A percentile compares a stretch with the other conserved stretches of the same genome.
phyloP scores from a whole-genome alignment of 2,329 filamentous ascomycete species.

The Sporothrix pseudoabietina region DNA sequence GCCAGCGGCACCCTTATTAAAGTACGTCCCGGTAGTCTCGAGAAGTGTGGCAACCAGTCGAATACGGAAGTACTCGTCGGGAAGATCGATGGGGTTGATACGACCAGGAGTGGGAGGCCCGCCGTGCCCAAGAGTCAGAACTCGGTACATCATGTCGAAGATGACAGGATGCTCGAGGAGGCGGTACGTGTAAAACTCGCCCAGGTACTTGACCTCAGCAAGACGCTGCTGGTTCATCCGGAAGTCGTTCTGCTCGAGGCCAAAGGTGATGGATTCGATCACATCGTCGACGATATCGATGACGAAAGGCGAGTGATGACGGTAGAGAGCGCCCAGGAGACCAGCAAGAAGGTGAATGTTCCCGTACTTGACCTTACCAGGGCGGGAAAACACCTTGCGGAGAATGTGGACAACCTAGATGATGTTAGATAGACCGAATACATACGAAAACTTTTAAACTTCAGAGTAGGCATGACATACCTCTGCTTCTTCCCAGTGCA shows the following conservation, averaged over 20 bases:
- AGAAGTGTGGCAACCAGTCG: conserved; percentile 85
- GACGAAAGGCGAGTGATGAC: conserved; percentile 89
- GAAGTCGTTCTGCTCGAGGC: conserved; percentile 94
- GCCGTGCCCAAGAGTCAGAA: conserved; percentile 88
- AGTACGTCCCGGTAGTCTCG: conserved; percentile 95
- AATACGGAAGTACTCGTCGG: conserved; percentile 95
- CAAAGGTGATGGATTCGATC: conserved; percentile 82
- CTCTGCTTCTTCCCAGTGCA: conserved; percentile 96
- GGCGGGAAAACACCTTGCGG: conserved; percentile 92
- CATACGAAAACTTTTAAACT: neutral
- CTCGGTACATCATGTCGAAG: conserved; percentile 92
- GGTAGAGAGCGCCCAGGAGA: conserved; percentile 81
- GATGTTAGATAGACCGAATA: neutral
- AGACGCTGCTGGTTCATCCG: conserved; percentile 94
- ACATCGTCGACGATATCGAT: conserved; percentile 90
- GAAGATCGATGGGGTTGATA: conserved; percentile 76
- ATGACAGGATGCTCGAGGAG: conserved; percentile 94
- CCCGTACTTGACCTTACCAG: conserved; percentile 95
- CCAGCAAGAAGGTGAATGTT: conserved; percentile 94
- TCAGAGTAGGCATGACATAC: conserved; percentile 44
- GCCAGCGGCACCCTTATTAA: conserved; percentile 87
- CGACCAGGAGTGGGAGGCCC: conserved; percentile 80
- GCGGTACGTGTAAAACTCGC: conserved; percentile 95
- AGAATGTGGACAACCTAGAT: conserved; percentile 49
- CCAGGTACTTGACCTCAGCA: conserved; percentile 93